Conservation (phyloP, 2,329 filamentous ascomycete species). For the Aspergillaceae sp. region DNA sequence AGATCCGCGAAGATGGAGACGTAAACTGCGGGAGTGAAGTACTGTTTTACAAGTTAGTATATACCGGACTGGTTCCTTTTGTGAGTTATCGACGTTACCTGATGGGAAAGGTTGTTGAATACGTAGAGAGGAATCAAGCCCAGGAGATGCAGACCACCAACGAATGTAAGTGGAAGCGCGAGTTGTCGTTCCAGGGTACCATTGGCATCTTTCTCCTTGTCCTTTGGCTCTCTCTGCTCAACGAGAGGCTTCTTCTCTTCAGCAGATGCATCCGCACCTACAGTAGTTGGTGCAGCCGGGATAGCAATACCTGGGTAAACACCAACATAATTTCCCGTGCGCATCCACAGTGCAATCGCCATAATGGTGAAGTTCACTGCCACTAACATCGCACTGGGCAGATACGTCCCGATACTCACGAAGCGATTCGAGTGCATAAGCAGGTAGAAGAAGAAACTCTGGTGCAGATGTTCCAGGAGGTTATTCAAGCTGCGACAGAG, state of each 20-base stretch:
- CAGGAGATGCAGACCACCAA: conserved; percentile 64
- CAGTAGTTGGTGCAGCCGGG: conserved; percentile 1
- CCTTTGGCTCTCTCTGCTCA: conserved; percentile 3
- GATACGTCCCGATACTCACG: conserved; percentile 94
- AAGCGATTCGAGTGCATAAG: conserved; percentile 87
- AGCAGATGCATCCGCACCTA: conserved; percentile 14
- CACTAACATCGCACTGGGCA: conserved; percentile 94
- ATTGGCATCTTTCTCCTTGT: conserved; percentile 12
- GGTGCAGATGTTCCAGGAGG: conserved; percentile 88
- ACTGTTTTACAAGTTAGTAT: conserved; percentile 32
- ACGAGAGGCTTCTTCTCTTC: conserved; percentile 21
- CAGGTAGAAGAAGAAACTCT: conserved; percentile 99
- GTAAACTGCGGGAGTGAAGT: conserved; percentile 52
- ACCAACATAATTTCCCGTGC: conserved; percentile 56
- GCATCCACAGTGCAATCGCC: conserved; percentile 87
- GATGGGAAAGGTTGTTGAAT: conserved; percentile 66
- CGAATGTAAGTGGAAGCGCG: conserved; percentile 55
- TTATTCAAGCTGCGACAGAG: conserved; percentile 93
- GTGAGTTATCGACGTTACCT: conserved; percentile 42
- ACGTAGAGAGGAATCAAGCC: conserved; percentile 73
- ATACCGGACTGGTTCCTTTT: conserved; percentile 4
- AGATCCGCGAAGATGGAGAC: conserved; percentile 49
- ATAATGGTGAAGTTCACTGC: conserved; percentile 93
- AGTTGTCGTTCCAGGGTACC: conserved; percentile 32
- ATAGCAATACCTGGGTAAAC: conserved; percentile 6